Base-by-base conservation (phyloP, 2,329 filamentous ascomycete genomes). In the Ceratocystiopsis minuta region DNA sequence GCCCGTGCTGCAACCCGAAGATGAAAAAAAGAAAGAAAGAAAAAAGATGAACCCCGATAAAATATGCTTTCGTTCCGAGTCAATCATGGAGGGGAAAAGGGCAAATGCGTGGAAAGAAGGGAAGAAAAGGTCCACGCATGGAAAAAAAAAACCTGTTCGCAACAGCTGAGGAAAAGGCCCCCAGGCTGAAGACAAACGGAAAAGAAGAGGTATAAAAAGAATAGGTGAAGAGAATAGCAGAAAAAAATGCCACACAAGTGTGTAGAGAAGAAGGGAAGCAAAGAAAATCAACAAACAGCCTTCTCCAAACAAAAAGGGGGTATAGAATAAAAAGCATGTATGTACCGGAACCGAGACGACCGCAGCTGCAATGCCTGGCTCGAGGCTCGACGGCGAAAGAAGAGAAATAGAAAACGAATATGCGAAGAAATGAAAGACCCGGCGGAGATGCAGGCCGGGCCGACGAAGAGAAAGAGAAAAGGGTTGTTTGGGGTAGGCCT, bases 381-480 rank as follows among this genome's bases (percentile, higher is more conserved):
- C 24, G 24, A 28, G 24, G 24, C 24, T 28, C 24, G 9, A 10
- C 24, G 24, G 24, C 9, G 9, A 28, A 10, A 10, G 11, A 10
- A 10, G 7, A 10, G 11, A 28, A 10, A 28, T 2, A 10, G 7
- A 10, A 28, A 28, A 10, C 6, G 4, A 10, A 28, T 9, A 28
- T 28, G 24, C 9, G 11, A 28, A 28, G 24, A 28, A 28, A 10
- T 28, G 24, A 28, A 28, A 28, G 11, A 6, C 11, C 37, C 33
- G 40, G 43, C 36, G 34, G 15, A 32, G 16, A 20, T n/a, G 35
- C 39, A 36, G 36, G 9, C 24, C 24, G 24, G 24, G 24, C 5
- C 20, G 20, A 39, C 35, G 46, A 56, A 47, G 50, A 50, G 52
- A 45, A 43, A 37, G 39, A 41, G 10, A 12, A 33, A 15, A 15